Evolutionary conservation across 2,329 filamentous ascomycete species (phyloP).

Genomic region (Xylaria sp.): DNA sequence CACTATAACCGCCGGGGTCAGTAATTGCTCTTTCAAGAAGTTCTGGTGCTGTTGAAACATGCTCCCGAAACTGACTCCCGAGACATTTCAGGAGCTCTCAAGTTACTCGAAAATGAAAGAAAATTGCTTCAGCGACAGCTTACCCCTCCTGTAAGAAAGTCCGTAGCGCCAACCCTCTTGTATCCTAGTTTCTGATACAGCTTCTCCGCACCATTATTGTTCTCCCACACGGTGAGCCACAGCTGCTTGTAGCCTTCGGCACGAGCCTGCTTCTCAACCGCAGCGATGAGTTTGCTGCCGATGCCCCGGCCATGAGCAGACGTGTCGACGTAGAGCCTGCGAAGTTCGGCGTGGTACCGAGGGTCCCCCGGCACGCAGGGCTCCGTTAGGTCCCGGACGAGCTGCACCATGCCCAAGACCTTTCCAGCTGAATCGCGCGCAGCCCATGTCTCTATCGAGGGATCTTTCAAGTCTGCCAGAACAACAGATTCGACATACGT

Average conservation of each 20-base stretch:
- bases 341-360: constrained; percentile 44
- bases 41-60: no score
- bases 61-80: no score
- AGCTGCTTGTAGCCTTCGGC: constrained; percentile 45
- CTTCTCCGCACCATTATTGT: constrained; percentile 40
- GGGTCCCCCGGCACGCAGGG: constrained; percentile 39
- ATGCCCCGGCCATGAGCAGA: constrained; percentile 47
- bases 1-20: constrained; percentile 4
- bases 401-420: constrained; percentile 46
- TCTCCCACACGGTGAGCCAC: constrained; percentile 49
- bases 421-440: constrained; percentile 41
- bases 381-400: constrained; percentile 41
- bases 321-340: constrained; percentile 47
- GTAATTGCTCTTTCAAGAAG: no score
- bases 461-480: constrained; percentile 40
- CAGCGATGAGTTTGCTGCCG: constrained; percentile 45
- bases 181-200: constrained; percentile 46
- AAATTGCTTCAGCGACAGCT: no score
- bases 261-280: constrained; percentile 44
- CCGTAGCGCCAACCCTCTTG: constrained; percentile 38
- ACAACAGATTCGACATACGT: constrained; percentile 43
- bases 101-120: no score
- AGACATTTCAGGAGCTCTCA: no score
- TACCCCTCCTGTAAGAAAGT: constrained; percentile 41
- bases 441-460: constrained; percentile 39